Percentiles rank a stretch among this genome's conserved stretches.
Conservation (phyloP, 805 yeast genomes). For the Kuraishia piskuri region DNA sequence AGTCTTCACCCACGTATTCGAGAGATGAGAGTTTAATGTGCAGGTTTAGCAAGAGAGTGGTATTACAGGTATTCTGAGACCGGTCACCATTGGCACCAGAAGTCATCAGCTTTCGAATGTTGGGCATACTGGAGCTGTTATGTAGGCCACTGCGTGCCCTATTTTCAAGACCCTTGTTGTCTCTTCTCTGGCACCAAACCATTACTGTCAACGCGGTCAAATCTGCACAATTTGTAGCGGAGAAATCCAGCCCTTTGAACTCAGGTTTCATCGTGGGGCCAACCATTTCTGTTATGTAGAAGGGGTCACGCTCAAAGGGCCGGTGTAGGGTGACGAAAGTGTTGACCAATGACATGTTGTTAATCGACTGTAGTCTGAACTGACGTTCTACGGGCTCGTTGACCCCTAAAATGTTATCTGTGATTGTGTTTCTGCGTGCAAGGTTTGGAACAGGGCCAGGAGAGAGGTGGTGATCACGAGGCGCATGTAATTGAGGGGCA, state of each 20-base stretch:
- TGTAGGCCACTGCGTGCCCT: constrained; percentile 2
- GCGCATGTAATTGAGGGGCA: too few relatives aligned
- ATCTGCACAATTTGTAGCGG: constrained; percentile 5
- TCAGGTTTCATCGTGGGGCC: constrained; percentile 18
- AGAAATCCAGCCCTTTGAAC: constrained; percentile 19
- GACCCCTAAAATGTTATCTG: constrained; percentile 6
- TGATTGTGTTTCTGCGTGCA: not conserved
- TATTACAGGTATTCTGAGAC: constrained; percentile 8
- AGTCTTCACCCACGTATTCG: constrained; percentile 21
- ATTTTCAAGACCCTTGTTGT: not conserved
- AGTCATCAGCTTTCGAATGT: constrained; percentile 10
- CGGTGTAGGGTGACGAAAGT: constrained; percentile 27
- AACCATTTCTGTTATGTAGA: constrained; percentile 27
- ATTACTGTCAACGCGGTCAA: constrained; percentile 9
- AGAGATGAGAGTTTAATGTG: constrained; percentile 21
- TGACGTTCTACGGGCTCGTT: constrained; percentile 19
- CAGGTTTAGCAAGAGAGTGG: constrained; percentile 17
- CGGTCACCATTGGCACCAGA: constrained; percentile 18
- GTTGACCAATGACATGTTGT: constrained; percentile 19
- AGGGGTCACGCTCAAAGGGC: constrained; percentile 15
- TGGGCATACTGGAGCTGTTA: constrained; percentile 15
- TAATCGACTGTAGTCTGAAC: constrained; percentile 18
- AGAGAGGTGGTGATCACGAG: too few relatives aligned
- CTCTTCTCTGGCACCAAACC: constrained; percentile 11
- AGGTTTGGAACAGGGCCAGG: not conserved